Base-by-base conservation (phyloP, 1,139 yeast species). In the Yamadazyma atmosphaerica region DNA sequence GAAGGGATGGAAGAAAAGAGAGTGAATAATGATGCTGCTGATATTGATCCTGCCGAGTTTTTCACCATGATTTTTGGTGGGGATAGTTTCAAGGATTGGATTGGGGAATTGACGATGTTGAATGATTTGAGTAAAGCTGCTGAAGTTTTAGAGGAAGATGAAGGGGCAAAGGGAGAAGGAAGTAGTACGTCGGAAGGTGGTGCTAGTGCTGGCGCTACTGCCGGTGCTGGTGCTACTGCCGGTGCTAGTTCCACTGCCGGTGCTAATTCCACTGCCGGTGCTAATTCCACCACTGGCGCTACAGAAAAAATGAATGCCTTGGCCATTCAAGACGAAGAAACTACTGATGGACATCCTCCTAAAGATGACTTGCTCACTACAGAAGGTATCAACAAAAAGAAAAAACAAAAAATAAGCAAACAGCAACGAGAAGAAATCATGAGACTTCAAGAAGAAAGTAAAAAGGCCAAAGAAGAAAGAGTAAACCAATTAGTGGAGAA, bases 21-120 rank as follows among this genome's bases (percentile, higher is more conserved):
- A 4, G 56, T 46, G 5, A 56, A 49, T 3, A 58, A 45, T 9
- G 58, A 55, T 23, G 61, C 54, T 4, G 56, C 54, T 6, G 66
- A 61, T 19, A 54, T 63, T 23, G 68, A 63, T 46, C 73, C 72
- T 11, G 42, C 61, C 19, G 77, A 71, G 51, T 63, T 87, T 53
- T 87, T 89, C 62, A 73, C 86, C n/a, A 77, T 76, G 68, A 84
- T 89, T 27, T 89, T 89, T 61, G 98, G 98, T 33, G 98, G 98
- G 29, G 80, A 74, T 38, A 73, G 77, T 16, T 78, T 78, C 50
- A 60, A 68, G 41, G 81, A 76, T 42, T 78, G 81, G 74, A 86
- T 90, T 52, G 98, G 98, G 4, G 97, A 90, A 60, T 70, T 92
- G 47, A 81, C 95, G n/a, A 70, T 92, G 57, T 66, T 90, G 57